phyloP scores from a whole-genome alignment of 106 monocot genomes.

The Platanthera guangdongensis region DNA sequence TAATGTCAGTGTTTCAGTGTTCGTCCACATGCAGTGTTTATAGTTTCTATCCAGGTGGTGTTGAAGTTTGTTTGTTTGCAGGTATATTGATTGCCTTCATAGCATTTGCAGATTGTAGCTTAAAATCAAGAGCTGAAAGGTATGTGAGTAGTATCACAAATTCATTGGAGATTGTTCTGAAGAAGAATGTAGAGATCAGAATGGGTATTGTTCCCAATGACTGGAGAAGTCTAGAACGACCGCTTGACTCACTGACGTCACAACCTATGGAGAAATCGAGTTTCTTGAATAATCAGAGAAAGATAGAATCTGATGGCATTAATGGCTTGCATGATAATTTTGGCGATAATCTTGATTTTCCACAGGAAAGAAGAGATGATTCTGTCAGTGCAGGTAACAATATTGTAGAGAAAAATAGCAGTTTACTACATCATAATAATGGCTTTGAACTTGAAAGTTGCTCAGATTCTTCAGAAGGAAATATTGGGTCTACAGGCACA shows the following conservation, averaged over 20 bases:
- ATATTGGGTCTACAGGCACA: no score
- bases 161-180: constrained; percentile 67
- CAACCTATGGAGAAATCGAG: constrained; percentile 4
- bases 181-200: constrained; percentile 48
- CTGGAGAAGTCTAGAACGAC: constrained; percentile 1
- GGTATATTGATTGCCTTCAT: constrained; percentile 52
- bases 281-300: neutral
- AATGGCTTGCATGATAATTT: constrained; percentile 13
- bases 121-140: constrained; percentile 61
- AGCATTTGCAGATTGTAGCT: constrained; percentile 41
- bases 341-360: constrained; percentile 16
- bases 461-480: neutral
- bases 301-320: neutral
- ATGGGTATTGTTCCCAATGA: constrained; percentile 34
- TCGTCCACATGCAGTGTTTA: no score
- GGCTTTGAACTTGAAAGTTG: neutral
- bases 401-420: no score
- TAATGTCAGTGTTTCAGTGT: no score
- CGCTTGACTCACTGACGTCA: neutral
- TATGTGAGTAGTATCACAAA: constrained; percentile 73
- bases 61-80: constrained; percentile 7
- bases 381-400: no score
- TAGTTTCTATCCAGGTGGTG: no score
- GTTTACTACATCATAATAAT: no score
- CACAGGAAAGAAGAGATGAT: neutral